Base-by-base conservation (phyloP, 2,329 filamentous ascomycete genomes). In the Sclerotinia trifoliorum region DNA sequence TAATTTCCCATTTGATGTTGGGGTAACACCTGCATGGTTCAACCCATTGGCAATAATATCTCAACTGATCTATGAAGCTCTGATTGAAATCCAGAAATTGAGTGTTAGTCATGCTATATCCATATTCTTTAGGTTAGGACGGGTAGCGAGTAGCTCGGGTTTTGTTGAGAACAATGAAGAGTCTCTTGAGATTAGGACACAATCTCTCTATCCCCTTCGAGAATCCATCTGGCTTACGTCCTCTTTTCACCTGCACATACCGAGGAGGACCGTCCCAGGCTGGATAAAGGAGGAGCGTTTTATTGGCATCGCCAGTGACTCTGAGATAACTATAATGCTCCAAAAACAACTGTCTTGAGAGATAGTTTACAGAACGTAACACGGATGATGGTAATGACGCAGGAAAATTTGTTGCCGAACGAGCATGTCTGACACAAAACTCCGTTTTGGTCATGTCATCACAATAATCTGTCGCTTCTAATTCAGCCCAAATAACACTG, bases 111-210 rank as follows among this genome's bases (percentile, higher is more conserved):
- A 1, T 0, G 2, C 0, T 10, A 17, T 2, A 21, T 3, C 8
- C 3, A 19, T 7, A 24, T n/a, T 0, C 6, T 24, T 10, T 8
- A 6, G 1, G 44, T n/a, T 1, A 1, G 2, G 7, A 46, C 1
- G 8, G 4, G 8, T 10, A 0, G 5, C 0, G 1, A 3, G 11
- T 1, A 35, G 1, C 0, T 15, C 15, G 5, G 1, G 1, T 15
- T 19, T 5, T 3, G 19, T 49, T 62, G 29, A 62, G 29, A 19
- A 51, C 15, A 11, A 62, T 24, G 0, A 11, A 26, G 7, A 51
- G 29, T 11, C 21, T 29, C 35, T 62, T 15, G 7, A 62, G 46
- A 17, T 4, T 2, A 26, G 46, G 58, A 2, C 21, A 35, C 1
- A 24, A 24, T 4, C 29, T 39, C 15, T 51, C 46, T 8, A 49